Base-by-base conservation (phyloP, 257 asterid species). In the Ajuga chamaepitys region DNA sequence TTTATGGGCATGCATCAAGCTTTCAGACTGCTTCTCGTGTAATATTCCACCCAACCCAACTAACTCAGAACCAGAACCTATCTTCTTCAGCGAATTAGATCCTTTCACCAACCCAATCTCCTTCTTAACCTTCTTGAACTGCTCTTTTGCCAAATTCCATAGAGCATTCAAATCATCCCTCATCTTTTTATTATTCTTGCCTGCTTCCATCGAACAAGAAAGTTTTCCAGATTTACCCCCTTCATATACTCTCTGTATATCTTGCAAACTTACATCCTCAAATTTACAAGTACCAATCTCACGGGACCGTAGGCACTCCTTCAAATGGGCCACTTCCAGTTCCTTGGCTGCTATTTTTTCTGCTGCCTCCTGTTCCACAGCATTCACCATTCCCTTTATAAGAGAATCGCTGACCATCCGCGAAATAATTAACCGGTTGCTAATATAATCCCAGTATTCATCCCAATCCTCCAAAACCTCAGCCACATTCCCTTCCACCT, bases 341-440 rank as follows among this genome's bases (percentile, higher is more conserved):
- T 94, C 95, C 72, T 84, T 84, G n/a, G 80, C 75, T 1, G 82
- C 81, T 46, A 94, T 71, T 61, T 46, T 83, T 57, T 89, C 95
- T 3, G 82, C 81, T 0, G 89, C 86, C 61, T 87, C 95, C 68
- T 87, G 88, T 50, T 89, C 97, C 60, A 89, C 88, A 14, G 97
- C 96, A 61, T 73, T 75, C 58, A 93, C 96, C 87, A 93, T 81
- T 65, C 99, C 96, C 75, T 84, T 89, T 56, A 83, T 83, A 61
- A 93, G 76, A 32, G 99, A 87, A 66, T 93, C 85, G 68, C 87
- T 82, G 10, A 93, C 99, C 95, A 89, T 78, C 75, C 95, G 81
- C 0, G 96, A 89, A 65, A 89, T 76, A 62, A 60, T 70, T 30
- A 93, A 65, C 41, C 90, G 72, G 64, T 83, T 82, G 58, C 68